phyloP scores from a whole-genome alignment of 768 basidiomycete species.

The Trametes sanguinea region DNA sequence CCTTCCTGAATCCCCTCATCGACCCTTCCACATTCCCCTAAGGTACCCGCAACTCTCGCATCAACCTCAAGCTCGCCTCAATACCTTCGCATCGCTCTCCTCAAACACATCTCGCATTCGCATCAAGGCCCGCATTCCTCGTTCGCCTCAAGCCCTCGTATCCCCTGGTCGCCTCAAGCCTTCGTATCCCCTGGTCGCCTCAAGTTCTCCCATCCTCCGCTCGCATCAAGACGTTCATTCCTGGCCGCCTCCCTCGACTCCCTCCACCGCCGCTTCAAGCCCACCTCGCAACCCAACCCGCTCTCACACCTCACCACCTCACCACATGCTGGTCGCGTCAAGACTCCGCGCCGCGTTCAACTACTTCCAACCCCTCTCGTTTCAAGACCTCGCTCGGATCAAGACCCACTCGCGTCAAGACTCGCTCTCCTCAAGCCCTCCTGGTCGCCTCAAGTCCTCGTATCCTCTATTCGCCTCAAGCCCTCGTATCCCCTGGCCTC shows the following conservation, averaged over 20 bases:
- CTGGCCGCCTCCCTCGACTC: too few relatives aligned
- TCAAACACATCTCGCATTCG: neutral
- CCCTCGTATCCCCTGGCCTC: neutral
- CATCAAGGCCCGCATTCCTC: neutral
- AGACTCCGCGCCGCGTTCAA: too few relatives aligned
- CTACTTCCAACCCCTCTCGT: too few relatives aligned
- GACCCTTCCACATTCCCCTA: neutral
- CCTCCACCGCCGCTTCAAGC: neutral
- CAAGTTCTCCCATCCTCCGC: neutral
- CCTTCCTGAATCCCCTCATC: neutral
- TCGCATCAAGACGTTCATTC: neutral
- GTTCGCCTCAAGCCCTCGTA: neutral
- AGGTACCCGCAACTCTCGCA: neutral
- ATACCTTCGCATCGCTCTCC: neutral
- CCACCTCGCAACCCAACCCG: neutral
- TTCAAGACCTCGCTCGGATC: too few relatives aligned
- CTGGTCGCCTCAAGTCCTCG: neutral
- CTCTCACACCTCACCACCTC: neutral
- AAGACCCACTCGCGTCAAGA: too few relatives aligned
- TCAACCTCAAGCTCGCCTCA: neutral
- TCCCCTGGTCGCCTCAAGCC: neutral
- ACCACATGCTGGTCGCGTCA: neutral
- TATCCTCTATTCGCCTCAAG: neutral
- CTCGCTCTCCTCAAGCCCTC: neutral
- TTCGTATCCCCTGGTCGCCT: neutral